These are phyloP conservation scores for Psilocybe azurescens DNA, from an alignment of 768 basidiomycete genomes.

Conservation along the genomic window DNA sequence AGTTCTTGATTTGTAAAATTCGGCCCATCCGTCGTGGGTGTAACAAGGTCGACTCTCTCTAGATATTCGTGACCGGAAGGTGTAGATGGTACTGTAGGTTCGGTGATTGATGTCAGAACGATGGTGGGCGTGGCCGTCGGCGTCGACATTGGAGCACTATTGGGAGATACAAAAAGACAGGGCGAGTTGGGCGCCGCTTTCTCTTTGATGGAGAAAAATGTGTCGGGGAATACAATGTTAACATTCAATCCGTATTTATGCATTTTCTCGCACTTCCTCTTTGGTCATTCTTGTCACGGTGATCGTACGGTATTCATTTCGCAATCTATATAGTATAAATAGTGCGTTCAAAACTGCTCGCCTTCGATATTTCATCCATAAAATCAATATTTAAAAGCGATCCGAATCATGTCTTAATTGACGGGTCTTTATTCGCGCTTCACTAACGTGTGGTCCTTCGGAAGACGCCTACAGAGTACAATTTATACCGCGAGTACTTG, in stretches of 20 bases:
- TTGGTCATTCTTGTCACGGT: slow-evolving; percentile 8
- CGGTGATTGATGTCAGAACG: slow-evolving; percentile 10
- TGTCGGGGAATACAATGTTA: slow-evolving; percentile 5
- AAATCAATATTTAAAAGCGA: not conserved
- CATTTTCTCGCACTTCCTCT: slow-evolving; percentile 1
- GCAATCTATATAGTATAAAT: not conserved
- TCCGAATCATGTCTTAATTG: too few species aligned
- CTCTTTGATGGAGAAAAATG: not conserved
- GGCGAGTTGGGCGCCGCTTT: slow-evolving; percentile 20
- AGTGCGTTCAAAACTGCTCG: not conserved
- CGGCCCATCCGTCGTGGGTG: not conserved
- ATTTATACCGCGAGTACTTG: not conserved
- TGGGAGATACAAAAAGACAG: not conserved
- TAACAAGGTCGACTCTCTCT: not conserved
- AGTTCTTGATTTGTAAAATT: slow-evolving; percentile 12
- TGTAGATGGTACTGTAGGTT: not conserved
- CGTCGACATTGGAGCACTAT: slow-evolving; percentile 7
- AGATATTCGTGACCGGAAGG: slow-evolving; percentile 1
- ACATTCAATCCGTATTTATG: slow-evolving; percentile 9
- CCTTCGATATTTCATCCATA: not conserved
- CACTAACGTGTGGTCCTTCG: too few species aligned
- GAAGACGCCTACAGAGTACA: too few species aligned
- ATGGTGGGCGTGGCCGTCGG: slow-evolving; percentile 5
- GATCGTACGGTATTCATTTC: slow-evolving; percentile 1
- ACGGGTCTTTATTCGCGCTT: too few species aligned